Percentiles rank a stretch among this genome's conserved stretches.
These are phyloP conservation scores for Melanopsichium pennsylvanicum DNA, from an alignment of 1,284 basidiomycete species.

Conservation along the genomic window DNA sequence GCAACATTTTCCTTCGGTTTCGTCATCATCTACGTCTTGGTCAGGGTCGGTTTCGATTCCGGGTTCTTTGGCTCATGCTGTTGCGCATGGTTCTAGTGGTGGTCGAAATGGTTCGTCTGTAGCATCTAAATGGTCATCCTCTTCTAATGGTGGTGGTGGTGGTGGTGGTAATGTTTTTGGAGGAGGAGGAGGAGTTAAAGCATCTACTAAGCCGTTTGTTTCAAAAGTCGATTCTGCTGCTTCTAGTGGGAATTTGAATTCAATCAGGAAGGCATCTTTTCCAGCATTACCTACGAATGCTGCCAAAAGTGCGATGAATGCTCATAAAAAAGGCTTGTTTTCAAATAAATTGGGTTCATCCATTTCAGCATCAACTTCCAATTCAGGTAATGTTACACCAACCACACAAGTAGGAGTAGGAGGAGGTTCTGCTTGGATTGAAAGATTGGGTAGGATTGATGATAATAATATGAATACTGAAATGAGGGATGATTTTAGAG, in stretches of 20 bases:
- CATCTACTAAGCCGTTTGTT: slow-evolving; percentile 28
- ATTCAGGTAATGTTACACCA: background rate
- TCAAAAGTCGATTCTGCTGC: slow-evolving; percentile 8
- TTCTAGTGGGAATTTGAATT: slow-evolving; percentile 17
- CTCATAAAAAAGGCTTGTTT: slow-evolving; percentile 57
- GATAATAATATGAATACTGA: no score
- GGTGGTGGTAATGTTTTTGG: no score
- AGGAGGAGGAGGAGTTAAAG: no score
- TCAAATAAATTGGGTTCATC: no score
- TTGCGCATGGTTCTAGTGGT: slow-evolving; percentile 21
- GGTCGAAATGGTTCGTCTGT: slow-evolving; percentile 1
- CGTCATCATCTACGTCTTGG: background rate
- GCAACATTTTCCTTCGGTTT: slow-evolving; percentile 53
- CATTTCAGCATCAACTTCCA: no score
- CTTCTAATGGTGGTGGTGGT: background rate
- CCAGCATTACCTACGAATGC: slow-evolving; percentile 57
- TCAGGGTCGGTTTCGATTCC: slow-evolving; percentile 28
- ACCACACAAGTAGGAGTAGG: background rate
- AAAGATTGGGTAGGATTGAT: slow-evolving; percentile 25
- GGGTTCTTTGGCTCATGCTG: slow-evolving; percentile 51
- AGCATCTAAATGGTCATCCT: slow-evolving; percentile 14
- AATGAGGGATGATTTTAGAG: no score
- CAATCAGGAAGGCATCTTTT: slow-evolving; percentile 28
- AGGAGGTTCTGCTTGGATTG: slow-evolving; percentile 12
- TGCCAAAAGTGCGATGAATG: slow-evolving; percentile 34